Base-by-base conservation (phyloP, 192 early-diverging fungal species). In the Podochytrium sp. region DNA sequence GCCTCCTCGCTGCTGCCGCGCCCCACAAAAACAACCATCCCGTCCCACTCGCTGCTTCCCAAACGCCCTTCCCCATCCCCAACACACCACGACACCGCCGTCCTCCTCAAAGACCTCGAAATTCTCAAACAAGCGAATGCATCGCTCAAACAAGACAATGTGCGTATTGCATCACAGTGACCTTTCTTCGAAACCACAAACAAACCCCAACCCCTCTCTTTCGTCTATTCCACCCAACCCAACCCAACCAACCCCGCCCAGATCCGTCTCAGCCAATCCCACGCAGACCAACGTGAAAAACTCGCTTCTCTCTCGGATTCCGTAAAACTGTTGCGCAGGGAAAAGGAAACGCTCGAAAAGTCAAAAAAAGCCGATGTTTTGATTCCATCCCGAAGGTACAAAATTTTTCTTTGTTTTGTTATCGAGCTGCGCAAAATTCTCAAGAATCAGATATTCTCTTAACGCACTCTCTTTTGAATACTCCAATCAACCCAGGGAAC, bases 401-500 rank as follows among this genome's bases (percentile, higher is more conserved):
- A n/a, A 4, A 3, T 61, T 38, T 16, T 33, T 33, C 32, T 10
- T 4, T 6, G 23, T 7, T 7, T 20, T 7, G 20, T 12, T 20
- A 7, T 47, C 7, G n/a, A n/a, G n/a, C n/a, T 25, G n/a, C 55
- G 6, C 27, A 57, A 57, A 12, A 10, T 57, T 6, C 6, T 27
- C 10, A 27, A 27, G 10, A 7, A 10, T 27, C 27, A 57, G 7
- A 16, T 57, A 32, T 14, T n/a, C 10, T n/a, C 56, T 57, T 14
- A 23, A 27, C n/a, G 12, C 18, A n/a, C 27, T n/a, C 38, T 41
- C 38, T 16, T 10, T 37, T 38, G 32, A 61, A 61, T 37, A 61
- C 10, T 37, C 34, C 37, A 35, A 38, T 37, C 37, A 6, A 34
- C 34, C 23, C 27, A 83, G 81, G 35, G 83, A 84, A 40, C 65